Evolutionary conservation across 1,284 basidiomycete species (phyloP), one percentile per base, ranked within the genome.

Genomic region (Thelephora terrestris): DNA sequence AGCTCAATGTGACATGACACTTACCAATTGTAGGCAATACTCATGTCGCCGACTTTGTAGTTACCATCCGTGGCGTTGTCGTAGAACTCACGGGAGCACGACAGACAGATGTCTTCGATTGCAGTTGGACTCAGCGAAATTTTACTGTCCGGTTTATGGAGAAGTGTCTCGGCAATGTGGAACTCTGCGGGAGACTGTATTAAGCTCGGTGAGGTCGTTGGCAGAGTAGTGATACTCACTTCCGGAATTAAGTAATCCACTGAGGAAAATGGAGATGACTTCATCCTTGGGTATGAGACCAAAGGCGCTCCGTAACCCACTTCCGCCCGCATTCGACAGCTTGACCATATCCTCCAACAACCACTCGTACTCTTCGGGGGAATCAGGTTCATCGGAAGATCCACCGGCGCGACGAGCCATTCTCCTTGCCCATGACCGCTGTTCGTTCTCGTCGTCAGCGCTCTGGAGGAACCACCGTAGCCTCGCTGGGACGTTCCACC

Each of bases 51-150:
- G 43, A 79, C 77, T 56, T 91, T 87, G 59, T 91, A 85, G 59
- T 96, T 97, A 3, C 91, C 93, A 1, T 83, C 87, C 53, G 76
- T 83, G 4, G 94, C 87, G 56, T 95, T 95, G 61, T 96, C 91
- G 64, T 96, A 97, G 55, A 94, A 83, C 67, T 96, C 93, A 43
- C 79, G 75, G 6, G 90, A 92, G 40, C 80, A 81, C 4, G 78
- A 64, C 21, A 97, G 68, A 53, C 90, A 92, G 9, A 92, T 79
- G 20, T 82, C 76, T 63, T 95, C 91, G 14, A 90, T 68, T 1
- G 67, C 66, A 20, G 66, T 61, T 14, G 72, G 56, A 32, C 75
- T 68, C 16, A 92, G 65, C 0, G 69, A 68, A 3, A 81, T 60
- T 42, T 77, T 75, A 24, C 65, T 69, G 43, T 74, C 70, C 3